Conservation (phyloP, 495 filamentous ascomycete genomes). For the Xylaria bambusicola region DNA sequence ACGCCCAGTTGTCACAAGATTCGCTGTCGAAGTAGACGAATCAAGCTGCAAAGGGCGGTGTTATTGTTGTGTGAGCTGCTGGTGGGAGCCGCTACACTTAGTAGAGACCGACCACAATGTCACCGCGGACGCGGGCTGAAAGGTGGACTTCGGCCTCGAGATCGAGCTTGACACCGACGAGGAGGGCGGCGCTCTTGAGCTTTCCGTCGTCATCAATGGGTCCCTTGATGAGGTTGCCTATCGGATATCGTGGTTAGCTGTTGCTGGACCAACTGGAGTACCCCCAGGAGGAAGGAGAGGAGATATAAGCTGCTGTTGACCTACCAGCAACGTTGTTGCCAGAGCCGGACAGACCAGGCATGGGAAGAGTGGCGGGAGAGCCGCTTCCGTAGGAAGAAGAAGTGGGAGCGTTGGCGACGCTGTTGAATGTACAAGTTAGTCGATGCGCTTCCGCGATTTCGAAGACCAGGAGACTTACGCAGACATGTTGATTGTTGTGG, state of each 20-base stretch:
- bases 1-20: too few species aligned
- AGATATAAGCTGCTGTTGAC: background rate
- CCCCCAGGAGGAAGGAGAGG: too few species aligned
- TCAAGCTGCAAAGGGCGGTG: too few species aligned
- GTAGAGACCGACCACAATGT: constrained; percentile 31
- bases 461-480: background rate
- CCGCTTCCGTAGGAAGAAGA: background rate
- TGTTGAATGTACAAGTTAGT: background rate
- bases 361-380: background rate
- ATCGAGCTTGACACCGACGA: constrained; percentile 46
- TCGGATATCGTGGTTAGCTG: constrained; percentile 3
- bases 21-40: too few species aligned
- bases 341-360: constrained; percentile 13
- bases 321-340: constrained; percentile 10
- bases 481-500: background rate
- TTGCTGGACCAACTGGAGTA: background rate
- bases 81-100: constrained; percentile 3
- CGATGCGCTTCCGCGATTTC: background rate
- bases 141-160: constrained; percentile 29
- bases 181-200: constrained; percentile 42
- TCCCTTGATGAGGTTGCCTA: constrained; percentile 41
- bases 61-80: too few species aligned
- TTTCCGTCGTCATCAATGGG: constrained; percentile 41
- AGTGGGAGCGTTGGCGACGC: background rate
- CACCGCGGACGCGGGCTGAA: constrained; percentile 28